Evolutionary conservation across 2,329 filamentous ascomycete species (phyloP), one percentile per base, ranked within the genome.

Genomic region (Epichloe brachyelytri): DNA sequence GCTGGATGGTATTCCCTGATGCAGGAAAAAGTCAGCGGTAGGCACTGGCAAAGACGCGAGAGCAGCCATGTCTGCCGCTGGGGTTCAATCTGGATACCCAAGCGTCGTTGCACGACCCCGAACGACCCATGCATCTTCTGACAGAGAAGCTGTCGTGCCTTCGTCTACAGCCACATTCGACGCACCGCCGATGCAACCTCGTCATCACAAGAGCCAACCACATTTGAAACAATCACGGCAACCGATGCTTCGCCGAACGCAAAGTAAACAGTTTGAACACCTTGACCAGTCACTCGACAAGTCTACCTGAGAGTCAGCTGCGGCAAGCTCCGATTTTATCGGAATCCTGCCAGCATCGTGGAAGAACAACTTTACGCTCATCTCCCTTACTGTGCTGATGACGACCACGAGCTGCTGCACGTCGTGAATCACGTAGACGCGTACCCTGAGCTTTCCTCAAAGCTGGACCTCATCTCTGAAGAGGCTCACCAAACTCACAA

Each of bases 191-290:
- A 58, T 63, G 30, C 66, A 69, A 49, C 68, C 70, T 53, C 73
- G 75, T 36, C 75, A 78, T 47, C 65, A 74, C 65, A 76, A 72
- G 61, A 78, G 75, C 59, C 76, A 79, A 61, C 76, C 76, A 11
- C 69, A 73, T 50, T 67, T 79, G 47, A 75, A 73, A 55, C 56
- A 61, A 44, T 56, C 62, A 45, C 68, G 71, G 50, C 67, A 65
- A 48, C 71, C 63, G 30, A 57, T 67, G 19, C 61, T 73, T 34
- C 66, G 71, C 47, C 65, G 68, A 46, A 73, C 70, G 1, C 71
- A 75, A 54, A 73, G 72, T 65, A 70, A 66, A 55, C 64, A 70
- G 51, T 55, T 68, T 19, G 65, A 66, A 34, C 62, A 55, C 33
- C 50, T 58, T 20, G 55, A 59, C 7, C 38, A 46, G 34, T 33